Evolutionary conservation across 768 basidiomycete species (phyloP).

Genomic region (Phlegmacium glaucopus): DNA sequence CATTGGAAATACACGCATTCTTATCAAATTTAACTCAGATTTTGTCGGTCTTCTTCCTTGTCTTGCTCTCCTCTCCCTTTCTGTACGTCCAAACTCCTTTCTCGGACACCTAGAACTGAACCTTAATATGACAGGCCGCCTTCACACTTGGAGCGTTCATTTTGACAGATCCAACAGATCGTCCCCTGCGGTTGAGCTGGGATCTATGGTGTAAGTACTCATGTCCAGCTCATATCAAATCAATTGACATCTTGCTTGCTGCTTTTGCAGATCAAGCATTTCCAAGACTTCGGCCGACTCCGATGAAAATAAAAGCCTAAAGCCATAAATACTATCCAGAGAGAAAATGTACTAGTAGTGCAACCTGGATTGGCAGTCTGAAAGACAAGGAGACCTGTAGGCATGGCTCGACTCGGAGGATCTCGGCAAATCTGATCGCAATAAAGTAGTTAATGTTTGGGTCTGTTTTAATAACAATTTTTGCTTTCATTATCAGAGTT

Average conservation of each 20-base stretch:
- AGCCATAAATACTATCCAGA: no score
- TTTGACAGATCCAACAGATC: constrained; percentile 16
- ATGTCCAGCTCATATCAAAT: no score
- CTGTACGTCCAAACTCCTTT: constrained; percentile 10
- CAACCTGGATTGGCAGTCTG: no score
- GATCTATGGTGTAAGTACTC: constrained; percentile 17
- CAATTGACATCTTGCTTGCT: no score
- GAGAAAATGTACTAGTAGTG: constrained; percentile 22
- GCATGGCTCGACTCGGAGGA: no score
- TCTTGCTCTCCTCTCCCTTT: constrained; percentile 18
- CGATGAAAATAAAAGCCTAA: no score
- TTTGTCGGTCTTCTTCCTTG: constrained; percentile 21
- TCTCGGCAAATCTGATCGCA: no score
- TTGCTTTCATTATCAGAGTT: constrained; percentile 33
- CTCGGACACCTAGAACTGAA: not conserved
- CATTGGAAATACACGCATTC: not conserved
- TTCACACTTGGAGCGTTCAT: constrained; percentile 20
- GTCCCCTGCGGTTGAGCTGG: constrained; percentile 12
- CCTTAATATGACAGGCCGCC: constrained; percentile 13
- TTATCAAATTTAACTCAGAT: constrained; percentile 7
- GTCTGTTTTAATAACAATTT: no score
- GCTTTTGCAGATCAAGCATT: no score
- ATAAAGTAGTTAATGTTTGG: no score
- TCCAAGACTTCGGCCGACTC: no score
- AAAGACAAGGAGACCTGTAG: no score